Percentiles rank a stretch among this genome's conserved stretches.
These are phyloP conservation scores for Nothomitra cinnamomea DNA, from an alignment of 2,329 filamentous ascomycete species.

Conservation along the genomic window DNA sequence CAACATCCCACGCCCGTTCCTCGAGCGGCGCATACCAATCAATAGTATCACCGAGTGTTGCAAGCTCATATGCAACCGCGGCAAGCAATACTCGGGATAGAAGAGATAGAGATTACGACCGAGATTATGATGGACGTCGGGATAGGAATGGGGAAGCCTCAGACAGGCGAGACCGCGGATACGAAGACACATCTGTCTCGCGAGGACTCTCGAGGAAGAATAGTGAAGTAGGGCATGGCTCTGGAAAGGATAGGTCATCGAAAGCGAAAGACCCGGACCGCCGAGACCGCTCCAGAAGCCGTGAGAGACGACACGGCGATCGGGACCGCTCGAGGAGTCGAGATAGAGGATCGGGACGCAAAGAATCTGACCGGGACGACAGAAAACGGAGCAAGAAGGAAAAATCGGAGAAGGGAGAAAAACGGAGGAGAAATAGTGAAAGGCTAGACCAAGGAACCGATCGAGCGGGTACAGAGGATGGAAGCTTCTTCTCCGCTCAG, in stretches of 20 bases:
- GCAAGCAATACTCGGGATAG: not conserved
- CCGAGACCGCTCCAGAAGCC: not conserved
- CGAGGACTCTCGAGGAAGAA: not conserved
- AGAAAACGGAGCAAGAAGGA: not conserved
- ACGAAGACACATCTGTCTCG: not conserved
- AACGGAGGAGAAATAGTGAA: not conserved
- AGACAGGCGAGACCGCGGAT: not conserved
- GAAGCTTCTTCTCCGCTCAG: not conserved
- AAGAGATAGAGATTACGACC: not conserved
- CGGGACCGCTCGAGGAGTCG: constrained; percentile 1
- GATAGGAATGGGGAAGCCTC: not conserved
- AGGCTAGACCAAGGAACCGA: not conserved
- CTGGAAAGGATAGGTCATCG: not conserved
- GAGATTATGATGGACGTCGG: not conserved
- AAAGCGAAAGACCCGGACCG: not conserved
- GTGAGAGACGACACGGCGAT: not conserved
- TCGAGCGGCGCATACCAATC: not conserved
- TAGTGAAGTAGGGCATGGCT: too few species aligned
- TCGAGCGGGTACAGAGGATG: constrained; percentile 1
- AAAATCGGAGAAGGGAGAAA: not conserved
- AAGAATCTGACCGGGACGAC: not conserved
- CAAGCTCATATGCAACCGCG: constrained; percentile 4
- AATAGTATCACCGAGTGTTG: not conserved
- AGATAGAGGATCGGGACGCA: not conserved
- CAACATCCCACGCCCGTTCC: not conserved